Evolutionary conservation across 495 filamentous ascomycete genomes (phyloP), one percentile per base, ranked within the genome.

Genomic region (Penicillium ochrochloron): DNA sequence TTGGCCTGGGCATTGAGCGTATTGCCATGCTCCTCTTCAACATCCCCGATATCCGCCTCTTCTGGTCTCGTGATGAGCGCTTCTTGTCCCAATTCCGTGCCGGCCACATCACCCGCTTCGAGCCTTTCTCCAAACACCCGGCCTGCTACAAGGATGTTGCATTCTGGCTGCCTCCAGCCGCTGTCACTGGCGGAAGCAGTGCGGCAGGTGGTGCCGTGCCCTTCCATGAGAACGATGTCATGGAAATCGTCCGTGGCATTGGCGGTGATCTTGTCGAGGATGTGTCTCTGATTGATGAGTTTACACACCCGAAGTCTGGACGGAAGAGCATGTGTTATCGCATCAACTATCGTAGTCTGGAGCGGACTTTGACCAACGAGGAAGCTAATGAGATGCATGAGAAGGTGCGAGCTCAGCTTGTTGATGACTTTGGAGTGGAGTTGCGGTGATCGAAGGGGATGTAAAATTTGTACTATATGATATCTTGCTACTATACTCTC

Each of bases 11-110:
- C 11, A 83, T 98, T 25, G 95, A 99, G 72, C 85, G 95, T 58
- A 90, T 99, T 58, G 93, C 95, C 50, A 99, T 99, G 96, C 83
- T 99, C 31, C 84, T 99, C 6, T 99, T 97, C 77, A 88, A 89
- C 51, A 96, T 99, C 54, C 92, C 94, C 0, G 95, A 99, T 68
- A 99, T 99, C 66, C 88, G 95, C n/a, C 87, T 98, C 10, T 98
- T 99, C 80, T 99, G 95, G 96, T 95, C 91, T 11, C 77, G 81
- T 54, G 95, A 99, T 69, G 65, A 80, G 66, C 86, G 95, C 11
- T 99, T 98, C 76, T 76, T 96, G 33, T 75, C 74, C 6, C 95
- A 99, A 73, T 99, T 99, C 78, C 81, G 83, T 6, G 82, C 88
- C 0, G 86, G 83, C 19, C 77, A 84, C 27, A 83, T 96, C 64